Evolutionary conservation across 768 basidiomycete genomes (phyloP), one percentile per base, ranked within the genome.

Genomic region (Auricularia auricula-judae): DNA sequence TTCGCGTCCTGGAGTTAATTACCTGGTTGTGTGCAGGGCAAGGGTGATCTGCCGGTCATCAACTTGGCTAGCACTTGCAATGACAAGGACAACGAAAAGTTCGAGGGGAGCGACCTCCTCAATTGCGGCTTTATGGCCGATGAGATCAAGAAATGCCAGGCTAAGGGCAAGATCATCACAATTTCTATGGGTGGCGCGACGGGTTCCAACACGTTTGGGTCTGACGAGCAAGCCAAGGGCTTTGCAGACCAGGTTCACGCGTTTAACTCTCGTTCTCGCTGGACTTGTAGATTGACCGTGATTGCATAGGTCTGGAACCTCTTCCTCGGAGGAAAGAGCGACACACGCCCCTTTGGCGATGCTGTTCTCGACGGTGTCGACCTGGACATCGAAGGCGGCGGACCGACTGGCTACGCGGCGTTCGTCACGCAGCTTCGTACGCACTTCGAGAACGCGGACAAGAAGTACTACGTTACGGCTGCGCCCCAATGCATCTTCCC

Each of bases 61-160:
- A 86, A 91, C 72, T 78, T 89, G 12, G 87, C 85, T 1, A 89
- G 86, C 69, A 86, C 76, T n/a, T 88, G 88, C 74, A 88, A 83
- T 70, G 77, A 78, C 14, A 77, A 71, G 4, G 78, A 82, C 67
- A 81, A 86, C 63, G 71, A 80, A 0, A 79, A 82, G 18, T 89
- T 88, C 66, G 72, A 85, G 11, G 87, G 86, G 29, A 86, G 85
- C n/a, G 73, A 76, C 36, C 79, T 90, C 36, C 81, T 85, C 12
- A 77, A 89, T 69, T 90, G 89, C 69, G 70, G 76, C 4, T 79
- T 80, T 65, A 75, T 90, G 44, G 84, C 85, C 2, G 67, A 80
- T 4, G 83, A 85, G 66, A 89, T 91, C 67, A 67, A 79, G 66
- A 76, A 80, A 36, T 89, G 89, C 73, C 88, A 90, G 72, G 73